Evolutionary conservation across 441 rosid genomes (phyloP).

Genomic region (Sinapis alba): DNA sequence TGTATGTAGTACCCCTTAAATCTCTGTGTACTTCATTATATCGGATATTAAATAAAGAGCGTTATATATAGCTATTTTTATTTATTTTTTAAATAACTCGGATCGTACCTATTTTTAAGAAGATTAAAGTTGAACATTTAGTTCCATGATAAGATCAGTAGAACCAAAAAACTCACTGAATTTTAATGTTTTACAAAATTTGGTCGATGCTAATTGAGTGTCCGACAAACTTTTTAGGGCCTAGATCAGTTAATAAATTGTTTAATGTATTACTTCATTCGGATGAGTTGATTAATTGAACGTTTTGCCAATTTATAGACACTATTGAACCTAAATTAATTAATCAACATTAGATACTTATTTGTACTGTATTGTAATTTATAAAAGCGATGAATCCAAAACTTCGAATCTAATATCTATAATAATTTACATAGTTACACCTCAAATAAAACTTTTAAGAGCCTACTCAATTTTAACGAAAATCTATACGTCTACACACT

Average conservation of each 20-base stretch:
- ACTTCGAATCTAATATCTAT: neutral
- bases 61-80: conserved; percentile 10
- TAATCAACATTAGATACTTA: neutral
- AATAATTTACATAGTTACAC: neutral
- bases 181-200: neutral
- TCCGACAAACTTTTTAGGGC: neutral
- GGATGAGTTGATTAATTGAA: neutral
- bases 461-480: neutral
- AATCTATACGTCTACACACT: neutral
- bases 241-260: neutral
- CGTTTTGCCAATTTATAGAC: neutral
- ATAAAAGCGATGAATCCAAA: neutral
- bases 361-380: neutral
- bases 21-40: conserved; percentile 16
- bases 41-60: conserved; percentile 26
- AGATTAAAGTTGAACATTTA: neutral
- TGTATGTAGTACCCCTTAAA: neutral
- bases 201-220: neutral
- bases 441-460: neutral
- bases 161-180: too few species aligned
- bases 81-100: neutral
- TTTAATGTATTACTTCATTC: neutral
- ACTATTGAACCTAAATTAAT: neutral
- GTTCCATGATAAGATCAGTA: neutral
- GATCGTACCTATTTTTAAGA: neutral